Conservation (phyloP, 1,139 yeast genomes). For the Blastobotrys capitulatus region DNA sequence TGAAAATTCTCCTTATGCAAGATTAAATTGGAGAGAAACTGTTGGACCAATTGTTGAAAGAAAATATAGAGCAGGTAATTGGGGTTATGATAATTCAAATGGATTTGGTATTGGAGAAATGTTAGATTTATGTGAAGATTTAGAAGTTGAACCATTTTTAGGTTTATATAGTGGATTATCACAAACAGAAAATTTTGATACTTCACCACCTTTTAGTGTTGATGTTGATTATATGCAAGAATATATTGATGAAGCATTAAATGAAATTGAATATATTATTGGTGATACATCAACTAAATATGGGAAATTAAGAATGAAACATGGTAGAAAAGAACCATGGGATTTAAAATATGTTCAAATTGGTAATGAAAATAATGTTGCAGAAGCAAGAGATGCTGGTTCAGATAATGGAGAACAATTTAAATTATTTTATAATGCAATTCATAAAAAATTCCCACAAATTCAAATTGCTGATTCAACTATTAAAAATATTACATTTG, state of each 20-base stretch:
- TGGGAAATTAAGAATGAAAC: constrained; percentile 6
- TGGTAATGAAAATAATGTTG: constrained; percentile 9
- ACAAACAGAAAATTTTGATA: background rate
- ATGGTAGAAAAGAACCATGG: constrained; percentile 10
- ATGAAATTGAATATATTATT: constrained; percentile 8
- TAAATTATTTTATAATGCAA: constrained; percentile 4
- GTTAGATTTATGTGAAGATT: constrained; percentile 12
- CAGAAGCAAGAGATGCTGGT: background rate
- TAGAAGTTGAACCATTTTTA: constrained; percentile 7
- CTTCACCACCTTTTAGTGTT: background rate
- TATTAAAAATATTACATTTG: constrained; percentile 5
- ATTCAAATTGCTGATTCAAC: constrained; percentile 1
- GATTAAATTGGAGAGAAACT: constrained; percentile 12
- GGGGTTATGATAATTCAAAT: constrained; percentile 9
- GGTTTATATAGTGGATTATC: constrained; percentile 8
- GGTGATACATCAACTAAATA: constrained; percentile 9
- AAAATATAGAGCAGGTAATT: constrained; percentile 7
- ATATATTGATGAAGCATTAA: constrained; percentile 8
- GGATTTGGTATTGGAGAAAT: constrained; percentile 8
- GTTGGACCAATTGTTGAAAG: constrained; percentile 10
- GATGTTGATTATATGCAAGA: constrained; percentile 4
- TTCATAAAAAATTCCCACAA: constrained; percentile 10
- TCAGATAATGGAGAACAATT: constrained; percentile 2
- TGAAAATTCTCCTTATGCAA: background rate
- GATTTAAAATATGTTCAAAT: constrained; percentile 8